A percentile compares a stretch with the other conserved stretches of the same genome.
These are phyloP conservation scores for Beauveria medogensis DNA, from an alignment of 2,329 filamentous ascomycete genomes.

Conservation along the genomic window DNA sequence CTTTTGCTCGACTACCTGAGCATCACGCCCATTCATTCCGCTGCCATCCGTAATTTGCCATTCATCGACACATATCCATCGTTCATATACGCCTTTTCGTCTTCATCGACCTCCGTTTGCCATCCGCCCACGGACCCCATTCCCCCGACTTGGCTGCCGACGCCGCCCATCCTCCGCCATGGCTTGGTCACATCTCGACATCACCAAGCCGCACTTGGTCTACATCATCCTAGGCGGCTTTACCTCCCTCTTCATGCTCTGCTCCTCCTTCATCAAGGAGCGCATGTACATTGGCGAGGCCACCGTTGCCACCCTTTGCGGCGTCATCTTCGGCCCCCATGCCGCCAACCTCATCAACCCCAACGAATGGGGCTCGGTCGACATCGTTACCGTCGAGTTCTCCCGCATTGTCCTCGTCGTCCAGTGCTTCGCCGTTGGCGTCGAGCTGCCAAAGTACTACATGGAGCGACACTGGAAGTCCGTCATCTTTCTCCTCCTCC, in stretches of 20 bases:
- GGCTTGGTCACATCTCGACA: conserved; percentile 72
- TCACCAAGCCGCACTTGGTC: conserved; percentile 94
- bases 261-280: conserved; percentile 96
- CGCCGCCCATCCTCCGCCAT: conserved; percentile 33
- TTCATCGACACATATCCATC: not conserved
- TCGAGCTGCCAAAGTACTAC: conserved; percentile 86
- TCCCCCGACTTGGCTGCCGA: not conserved
- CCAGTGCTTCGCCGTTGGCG: conserved; percentile 85
- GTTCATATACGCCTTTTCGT: not conserved
- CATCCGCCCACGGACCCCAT: not conserved
- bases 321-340: conserved; percentile 82
- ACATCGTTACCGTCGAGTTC: conserved; percentile 83
- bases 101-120: not conserved
- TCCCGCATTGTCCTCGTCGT: conserved; percentile 84
- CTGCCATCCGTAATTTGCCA: not conserved
- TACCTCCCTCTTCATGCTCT: conserved; percentile 96
- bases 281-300: conserved; percentile 97
- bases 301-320: conserved; percentile 81
- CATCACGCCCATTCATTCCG: not conserved
- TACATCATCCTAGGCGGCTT: conserved; percentile 98
- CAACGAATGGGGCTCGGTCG: conserved; percentile 68
- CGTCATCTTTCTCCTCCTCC: conserved; percentile 77
- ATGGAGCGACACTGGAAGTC: conserved; percentile 98
- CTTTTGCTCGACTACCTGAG: not conserved
- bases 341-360: conserved; percentile 75